Evolutionary conservation across 2,329 filamentous ascomycete species (phyloP), one percentile per base, ranked within the genome.

Genomic region (Myriosclerotinia curreyana): DNA sequence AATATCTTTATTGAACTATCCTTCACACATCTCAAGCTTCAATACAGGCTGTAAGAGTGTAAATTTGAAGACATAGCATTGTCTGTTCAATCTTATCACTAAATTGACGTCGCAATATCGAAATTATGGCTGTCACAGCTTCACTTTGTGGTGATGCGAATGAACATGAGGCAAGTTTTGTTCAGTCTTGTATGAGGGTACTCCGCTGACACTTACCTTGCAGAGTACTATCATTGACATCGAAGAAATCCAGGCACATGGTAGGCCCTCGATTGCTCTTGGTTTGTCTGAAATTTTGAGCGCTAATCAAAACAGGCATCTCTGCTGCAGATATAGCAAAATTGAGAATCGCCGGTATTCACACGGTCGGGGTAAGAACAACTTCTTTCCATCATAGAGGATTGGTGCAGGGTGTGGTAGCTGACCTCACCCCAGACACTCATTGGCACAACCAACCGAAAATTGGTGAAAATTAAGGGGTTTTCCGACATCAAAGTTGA

Each of bases 401-500:
- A 20, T 9, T 31, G 22, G 31, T 15, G 2, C 8, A 25, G 25
- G 20, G 38, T n/a, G 12, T 28, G 20, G 12, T 64, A 40, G 61
- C 53, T 60, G n/a, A 60, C 52, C 22, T 54, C 6, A 15, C 12
- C 55, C 20, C 69, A 87, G 84, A 82, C 83, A 52, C 83, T 89
- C 44, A 81, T 86, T 68, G 78, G 80, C 20, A 83, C 84, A 20
- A 87, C 84, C 50, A 81, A 83, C 60, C 83, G 81, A 70, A 83
- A 79, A 22, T 78, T 89, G 20, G 75, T 85, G 61, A 88, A 85
- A 73, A 88, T 89, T 74, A 88, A 87, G 71, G 87, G 86, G 11
- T 88, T 89, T 75, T 88, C 86, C 64, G 86, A 89, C 72, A 79
- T 85, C 71, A 89, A 89, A 74, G 86, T 89, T 5, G 86, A 89